These are phyloP conservation scores for Fusarium keratoplasticum DNA, from an alignment of 2,329 filamentous ascomycete species.

Conservation along the genomic window DNA sequence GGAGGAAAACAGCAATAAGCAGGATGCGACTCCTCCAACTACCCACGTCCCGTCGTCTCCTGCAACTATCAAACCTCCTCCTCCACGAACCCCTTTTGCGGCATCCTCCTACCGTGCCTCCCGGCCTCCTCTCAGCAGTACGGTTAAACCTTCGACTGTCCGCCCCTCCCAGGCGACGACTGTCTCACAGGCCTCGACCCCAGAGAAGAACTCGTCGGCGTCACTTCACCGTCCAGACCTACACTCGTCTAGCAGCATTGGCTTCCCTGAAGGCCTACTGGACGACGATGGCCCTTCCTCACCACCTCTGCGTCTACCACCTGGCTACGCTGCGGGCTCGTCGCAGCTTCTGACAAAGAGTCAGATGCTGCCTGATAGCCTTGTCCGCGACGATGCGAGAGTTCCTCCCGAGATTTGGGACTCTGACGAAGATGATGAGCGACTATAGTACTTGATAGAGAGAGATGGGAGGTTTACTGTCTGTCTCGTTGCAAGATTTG, in stretches of 20 bases:
- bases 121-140: slow-evolving; percentile 27
- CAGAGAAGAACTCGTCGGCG: slow-evolving; percentile 38
- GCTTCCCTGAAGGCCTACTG: slow-evolving; percentile 32
- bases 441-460: slow-evolving; percentile 22
- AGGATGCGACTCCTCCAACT: slow-evolving; percentile 24
- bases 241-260: slow-evolving; percentile 42
- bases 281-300: slow-evolving; percentile 39
- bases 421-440: slow-evolving; percentile 47
- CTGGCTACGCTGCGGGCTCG: slow-evolving; percentile 26
- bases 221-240: slow-evolving; percentile 24
- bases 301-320: slow-evolving; percentile 14
- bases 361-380: slow-evolving; percentile 64
- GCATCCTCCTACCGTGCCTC: slow-evolving; percentile 32
- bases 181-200: slow-evolving; percentile 50
- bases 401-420: slow-evolving; percentile 52
- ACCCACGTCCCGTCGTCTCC: slow-evolving; percentile 23
- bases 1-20: slow-evolving; percentile 11
- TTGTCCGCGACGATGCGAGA: slow-evolving; percentile 52
- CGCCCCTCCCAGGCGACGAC: slow-evolving; percentile 53
- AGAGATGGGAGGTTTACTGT: background rate
- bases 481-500: background rate
- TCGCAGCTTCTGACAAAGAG: slow-evolving; percentile 64
- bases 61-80: slow-evolving; percentile 32
- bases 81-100: slow-evolving; percentile 18
- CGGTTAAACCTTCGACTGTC: slow-evolving; percentile 21